Evolutionary conservation across 2,329 filamentous ascomycete genomes (phyloP).

Genomic region (Alternaria rosae): DNA sequence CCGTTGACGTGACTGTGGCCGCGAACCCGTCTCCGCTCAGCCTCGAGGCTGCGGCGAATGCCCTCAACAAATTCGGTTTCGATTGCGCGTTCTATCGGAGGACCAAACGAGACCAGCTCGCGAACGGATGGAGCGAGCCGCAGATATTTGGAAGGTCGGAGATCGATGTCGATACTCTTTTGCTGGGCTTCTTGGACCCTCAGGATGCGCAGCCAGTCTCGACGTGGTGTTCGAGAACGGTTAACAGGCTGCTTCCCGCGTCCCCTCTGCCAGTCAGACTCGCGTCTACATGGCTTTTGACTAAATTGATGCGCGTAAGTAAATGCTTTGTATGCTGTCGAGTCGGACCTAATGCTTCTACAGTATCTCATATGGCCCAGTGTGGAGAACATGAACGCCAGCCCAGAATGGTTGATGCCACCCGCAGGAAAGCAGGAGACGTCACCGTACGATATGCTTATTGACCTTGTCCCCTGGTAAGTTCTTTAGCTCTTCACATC

Average conservation of each 20-base stretch:
- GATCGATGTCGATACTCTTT: constrained; percentile 45
- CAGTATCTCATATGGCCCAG: constrained; percentile 50
- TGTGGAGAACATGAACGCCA: constrained; percentile 45
- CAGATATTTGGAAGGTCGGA: constrained; percentile 46
- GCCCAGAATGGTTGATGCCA: constrained; percentile 47
- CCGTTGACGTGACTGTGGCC: constrained; percentile 28
- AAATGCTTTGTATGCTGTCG: background rate
- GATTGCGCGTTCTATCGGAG: constrained; percentile 45
- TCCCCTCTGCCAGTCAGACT: constrained; percentile 38
- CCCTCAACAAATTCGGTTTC: constrained; percentile 42
- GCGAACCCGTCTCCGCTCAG: constrained; percentile 27
- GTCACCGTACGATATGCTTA: constrained; percentile 41
- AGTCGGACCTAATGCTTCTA: constrained; percentile 14
- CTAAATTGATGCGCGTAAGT: constrained; percentile 48
- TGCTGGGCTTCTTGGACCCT: constrained; percentile 44
- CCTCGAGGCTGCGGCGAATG: constrained; percentile 27
- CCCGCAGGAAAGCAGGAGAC: constrained; percentile 38
- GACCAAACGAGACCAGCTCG: constrained; percentile 42
- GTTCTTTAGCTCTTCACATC: constrained; percentile 3
- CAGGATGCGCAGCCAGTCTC: constrained; percentile 44
- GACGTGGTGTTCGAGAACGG: constrained; percentile 43
- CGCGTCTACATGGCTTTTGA: constrained; percentile 43
- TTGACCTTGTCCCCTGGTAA: constrained; percentile 48
- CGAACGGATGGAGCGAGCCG: constrained; percentile 41
- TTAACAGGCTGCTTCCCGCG: constrained; percentile 40